Evolutionary conservation across 1,139 yeast species (phyloP), one percentile per base, ranked within the genome.

Genomic region (Sugiyamaella novakii): DNA sequence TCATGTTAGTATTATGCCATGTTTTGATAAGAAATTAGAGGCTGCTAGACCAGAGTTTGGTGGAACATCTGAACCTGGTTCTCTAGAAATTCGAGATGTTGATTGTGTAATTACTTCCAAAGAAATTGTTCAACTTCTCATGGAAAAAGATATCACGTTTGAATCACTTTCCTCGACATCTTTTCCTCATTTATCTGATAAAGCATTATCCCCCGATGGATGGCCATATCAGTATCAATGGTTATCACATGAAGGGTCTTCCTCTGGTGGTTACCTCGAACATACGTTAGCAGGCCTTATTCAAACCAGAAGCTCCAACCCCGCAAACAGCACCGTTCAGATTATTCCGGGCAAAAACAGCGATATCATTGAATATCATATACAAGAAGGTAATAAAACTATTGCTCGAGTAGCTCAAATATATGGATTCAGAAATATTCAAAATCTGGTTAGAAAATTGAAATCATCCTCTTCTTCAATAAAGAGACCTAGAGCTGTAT

Each of bases 21-120:
- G 98, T 61, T 92, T 92, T 65, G 99, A 92, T 67, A 92, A 92
- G 69, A 92, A 92, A 67, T 75, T 92, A 34, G 99, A 92, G 69
- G 94, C 97, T 31, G 91, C 97, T 1, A 74, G 98, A 53, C 84
- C 87, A 0, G 96, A 88, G 57, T 67, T 72, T 51, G 68, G 66
- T 17, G 40, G 25, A 3, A 4, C n/a, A 8, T 10, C 2, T 19
- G 25, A n/a, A n/a, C n/a, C 24, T 5, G 41, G 25, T 17, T 24
- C 29, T 6, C 12, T 68, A 11, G 54, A 62, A 4, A 63, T 60
- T 1, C 70, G 73, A 7, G 96, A 88, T 59, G 98, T 92, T 6
- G 97, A 92, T 66, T 87, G 96, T 69, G 98, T 92, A 1, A 77
- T 92, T 33, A 92, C 99, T 0, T 91, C 98, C 10, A 83, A 82